A percentile compares a stretch with the other conserved stretches of the same genome.
phyloP scores from a whole-genome alignment of 1,284 basidiomycete species.

The Wolfiporia cocos region DNA sequence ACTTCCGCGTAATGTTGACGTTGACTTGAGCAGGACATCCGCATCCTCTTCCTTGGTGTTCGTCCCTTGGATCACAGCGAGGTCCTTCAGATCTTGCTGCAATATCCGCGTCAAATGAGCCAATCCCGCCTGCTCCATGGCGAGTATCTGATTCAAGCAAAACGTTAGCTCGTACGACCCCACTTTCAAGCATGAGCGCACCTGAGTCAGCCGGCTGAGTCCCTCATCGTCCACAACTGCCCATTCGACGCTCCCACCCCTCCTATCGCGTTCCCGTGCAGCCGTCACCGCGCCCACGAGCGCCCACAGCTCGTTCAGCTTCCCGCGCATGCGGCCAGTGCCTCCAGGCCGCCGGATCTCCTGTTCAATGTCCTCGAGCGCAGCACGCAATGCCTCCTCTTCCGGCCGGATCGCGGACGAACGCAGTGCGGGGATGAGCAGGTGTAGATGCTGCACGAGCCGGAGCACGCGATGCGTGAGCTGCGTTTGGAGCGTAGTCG shows the following conservation, averaged over 20 bases:
- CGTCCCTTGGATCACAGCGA: constrained; percentile 63
- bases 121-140: constrained; percentile 77
- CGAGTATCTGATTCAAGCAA: constrained; percentile 52
- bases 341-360: constrained; percentile 55
- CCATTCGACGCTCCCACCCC: constrained; percentile 57
- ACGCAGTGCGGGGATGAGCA: constrained; percentile 74
- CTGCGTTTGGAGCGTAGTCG: constrained; percentile 65
- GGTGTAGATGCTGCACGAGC: constrained; percentile 72
- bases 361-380: constrained; percentile 72
- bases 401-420: constrained; percentile 77
- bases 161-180: constrained; percentile 2
- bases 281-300: constrained; percentile 75
- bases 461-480: constrained; percentile 70
- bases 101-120: constrained; percentile 75
- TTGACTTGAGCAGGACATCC: constrained; percentile 23
- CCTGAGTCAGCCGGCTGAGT: constrained; percentile 70
- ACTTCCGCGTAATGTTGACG: constrained; percentile 31
- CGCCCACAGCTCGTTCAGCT: constrained; percentile 83
- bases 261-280: constrained; percentile 46
- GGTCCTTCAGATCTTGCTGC: constrained; percentile 61
- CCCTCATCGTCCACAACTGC: constrained; percentile 82
- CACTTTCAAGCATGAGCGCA: constrained; percentile 25
- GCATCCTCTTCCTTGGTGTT: constrained; percentile 30
- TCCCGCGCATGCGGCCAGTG: constrained; percentile 63
- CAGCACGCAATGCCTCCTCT: constrained; percentile 67